These are phyloP conservation scores for Stephania japonica DNA, from an alignment of 164 flowering plant genomes.

Conservation along the genomic window DNA sequence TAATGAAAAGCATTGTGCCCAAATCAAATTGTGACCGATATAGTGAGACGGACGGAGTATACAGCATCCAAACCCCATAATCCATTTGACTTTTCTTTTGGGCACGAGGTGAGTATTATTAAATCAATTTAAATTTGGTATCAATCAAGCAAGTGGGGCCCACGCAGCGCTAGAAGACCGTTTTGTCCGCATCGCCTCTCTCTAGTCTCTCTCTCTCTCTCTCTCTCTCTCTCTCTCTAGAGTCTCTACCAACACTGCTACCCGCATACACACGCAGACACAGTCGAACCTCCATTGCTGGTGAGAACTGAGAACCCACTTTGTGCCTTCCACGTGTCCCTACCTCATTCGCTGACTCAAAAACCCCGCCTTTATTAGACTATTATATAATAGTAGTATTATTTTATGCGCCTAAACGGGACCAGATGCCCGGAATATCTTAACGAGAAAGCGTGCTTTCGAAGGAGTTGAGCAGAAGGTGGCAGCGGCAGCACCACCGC, in stretches of 20 bases:
- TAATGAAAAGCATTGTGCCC: too few species aligned
- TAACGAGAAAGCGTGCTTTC: slow-evolving; percentile 23
- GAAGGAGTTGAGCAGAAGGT: not conserved
- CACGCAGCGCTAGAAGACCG: not conserved
- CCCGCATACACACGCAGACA: too few species aligned
- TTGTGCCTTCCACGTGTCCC: slow-evolving; percentile 19
- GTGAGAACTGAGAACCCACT: not conserved
- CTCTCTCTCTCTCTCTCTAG: too few species aligned
- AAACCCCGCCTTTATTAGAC: not conserved
- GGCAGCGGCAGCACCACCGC: not conserved
- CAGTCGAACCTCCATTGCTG: slow-evolving; percentile 30
- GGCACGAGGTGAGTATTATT: not conserved
- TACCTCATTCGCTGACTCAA: slow-evolving; percentile 4
- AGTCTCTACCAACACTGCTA: slow-evolving; percentile 25
- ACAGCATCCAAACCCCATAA: not conserved
- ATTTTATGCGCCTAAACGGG: not conserved
- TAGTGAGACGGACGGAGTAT: too few species aligned
- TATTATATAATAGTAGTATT: not conserved
- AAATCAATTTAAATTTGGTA: not conserved
- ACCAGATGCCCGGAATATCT: slow-evolving; percentile 16
- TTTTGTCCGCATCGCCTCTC: slow-evolving; percentile 3
- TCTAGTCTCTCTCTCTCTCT: too few species aligned
- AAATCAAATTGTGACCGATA: too few species aligned
- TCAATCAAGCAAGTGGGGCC: not conserved
- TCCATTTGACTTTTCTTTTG: not conserved